These are phyloP conservation scores for Solanum medicagineum DNA, from an alignment of 257 asterid species.

Conservation along the genomic window DNA sequence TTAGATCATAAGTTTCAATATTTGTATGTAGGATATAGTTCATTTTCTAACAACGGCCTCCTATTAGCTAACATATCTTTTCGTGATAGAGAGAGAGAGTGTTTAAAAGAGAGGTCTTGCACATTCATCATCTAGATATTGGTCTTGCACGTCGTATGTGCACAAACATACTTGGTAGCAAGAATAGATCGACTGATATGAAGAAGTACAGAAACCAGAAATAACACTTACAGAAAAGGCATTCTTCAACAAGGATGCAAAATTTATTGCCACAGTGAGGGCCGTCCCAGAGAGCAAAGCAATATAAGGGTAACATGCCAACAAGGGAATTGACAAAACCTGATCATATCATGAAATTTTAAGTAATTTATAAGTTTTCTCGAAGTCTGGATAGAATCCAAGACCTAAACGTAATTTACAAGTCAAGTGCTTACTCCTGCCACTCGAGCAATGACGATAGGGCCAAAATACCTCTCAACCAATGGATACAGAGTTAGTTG, in stretches of 20 bases:
- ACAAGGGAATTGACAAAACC: conserved; percentile 55
- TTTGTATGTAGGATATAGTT: background rate
- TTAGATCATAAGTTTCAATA: background rate
- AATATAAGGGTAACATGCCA: conserved; percentile 60
- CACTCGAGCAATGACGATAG: conserved; percentile 47
- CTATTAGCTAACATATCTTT: background rate
- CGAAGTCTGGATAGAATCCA: background rate
- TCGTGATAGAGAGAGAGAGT: background rate
- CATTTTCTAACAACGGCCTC: background rate
- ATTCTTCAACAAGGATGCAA: conserved; percentile 65
- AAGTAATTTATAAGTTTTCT: background rate
- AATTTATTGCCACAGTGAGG: conserved; percentile 39
- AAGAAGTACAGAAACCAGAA: background rate
- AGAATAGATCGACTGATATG: background rate
- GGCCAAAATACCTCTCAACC: conserved; percentile 47
- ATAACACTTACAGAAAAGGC: conserved; percentile 49
- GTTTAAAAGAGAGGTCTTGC: background rate
- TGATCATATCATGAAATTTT: background rate
- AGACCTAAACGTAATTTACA: background rate
- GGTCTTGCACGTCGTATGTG: background rate
- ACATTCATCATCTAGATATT: background rate
- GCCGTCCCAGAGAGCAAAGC: conserved; percentile 46
- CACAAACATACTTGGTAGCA: background rate
- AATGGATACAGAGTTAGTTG: conserved; percentile 55
- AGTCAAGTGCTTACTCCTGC: conserved; percentile 42